Conservation (phyloP, 2,329 filamentous ascomycete species). For the Blastomyces gilchristii region DNA sequence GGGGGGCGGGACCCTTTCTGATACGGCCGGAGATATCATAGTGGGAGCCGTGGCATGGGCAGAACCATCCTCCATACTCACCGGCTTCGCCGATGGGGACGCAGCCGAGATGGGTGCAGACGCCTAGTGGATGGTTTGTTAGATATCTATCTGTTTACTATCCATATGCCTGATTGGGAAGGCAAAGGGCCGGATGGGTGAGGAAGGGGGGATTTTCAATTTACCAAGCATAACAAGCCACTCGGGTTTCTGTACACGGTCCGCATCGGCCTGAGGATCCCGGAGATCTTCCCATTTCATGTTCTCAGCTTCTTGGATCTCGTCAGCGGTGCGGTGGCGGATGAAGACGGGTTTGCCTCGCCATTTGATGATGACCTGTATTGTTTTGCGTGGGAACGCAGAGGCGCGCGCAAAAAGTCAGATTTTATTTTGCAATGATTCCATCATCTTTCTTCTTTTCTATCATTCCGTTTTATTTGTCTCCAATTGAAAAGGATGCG, state of each 20-base stretch:
- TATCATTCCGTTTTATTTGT: neutral
- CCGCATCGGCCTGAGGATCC: slow-evolving; percentile 81
- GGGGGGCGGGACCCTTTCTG: slow-evolving; percentile 90
- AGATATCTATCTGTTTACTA: neutral
- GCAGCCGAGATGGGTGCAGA: slow-evolving; percentile 98
- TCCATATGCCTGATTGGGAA: neutral
- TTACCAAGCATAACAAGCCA: slow-evolving; percentile 98
- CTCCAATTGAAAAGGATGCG: neutral
- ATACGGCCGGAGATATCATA: slow-evolving; percentile 99
- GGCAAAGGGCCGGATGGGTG: neutral
- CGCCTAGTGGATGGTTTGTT: slow-evolving; percentile 46
- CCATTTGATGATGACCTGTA: slow-evolving; percentile 97
- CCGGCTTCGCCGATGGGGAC: slow-evolving; percentile 98
- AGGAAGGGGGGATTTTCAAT: slow-evolving; percentile 9
- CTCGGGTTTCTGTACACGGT: slow-evolving; percentile 95
- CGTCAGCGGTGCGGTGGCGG: slow-evolving; percentile 85
- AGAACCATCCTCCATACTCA: slow-evolving; percentile 99
- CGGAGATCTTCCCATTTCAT: slow-evolving; percentile 72
- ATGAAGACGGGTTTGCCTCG: slow-evolving; percentile 99
- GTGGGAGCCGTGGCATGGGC: slow-evolving; percentile 98
- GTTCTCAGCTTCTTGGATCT: slow-evolving; percentile 92
- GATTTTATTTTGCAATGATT: neutral
- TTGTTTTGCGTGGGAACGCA: slow-evolving; percentile 7
- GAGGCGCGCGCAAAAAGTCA: neutral
- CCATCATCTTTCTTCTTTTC: neutral